Evolutionary conservation across 345 rosid genomes (phyloP).

Genomic region (Citrus mangshanensis): DNA sequence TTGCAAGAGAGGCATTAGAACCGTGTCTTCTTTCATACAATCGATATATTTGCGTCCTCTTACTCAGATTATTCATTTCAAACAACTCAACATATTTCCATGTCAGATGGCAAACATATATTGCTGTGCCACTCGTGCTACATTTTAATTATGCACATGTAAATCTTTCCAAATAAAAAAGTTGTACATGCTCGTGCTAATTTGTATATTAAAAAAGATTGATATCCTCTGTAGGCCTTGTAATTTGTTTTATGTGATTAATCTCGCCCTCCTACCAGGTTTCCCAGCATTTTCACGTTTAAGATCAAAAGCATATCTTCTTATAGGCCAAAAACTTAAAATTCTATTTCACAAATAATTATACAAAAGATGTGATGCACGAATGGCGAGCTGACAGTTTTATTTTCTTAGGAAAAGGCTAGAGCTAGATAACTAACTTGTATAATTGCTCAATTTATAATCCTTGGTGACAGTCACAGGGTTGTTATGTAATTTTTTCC

Average conservation of each 20-base stretch:
- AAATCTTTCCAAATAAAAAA: background rate
- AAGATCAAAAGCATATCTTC: background rate
- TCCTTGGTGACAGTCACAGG: background rate
- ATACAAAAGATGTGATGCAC: background rate
- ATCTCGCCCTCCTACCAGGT: background rate
- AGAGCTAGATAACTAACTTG: background rate
- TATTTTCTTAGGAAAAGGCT: background rate
- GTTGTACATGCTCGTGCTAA: background rate
- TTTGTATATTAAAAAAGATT: background rate
- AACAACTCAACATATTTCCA: background rate
- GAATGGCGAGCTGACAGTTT: background rate
- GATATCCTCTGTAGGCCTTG: background rate
- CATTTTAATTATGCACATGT: background rate
- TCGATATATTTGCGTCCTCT: background rate
- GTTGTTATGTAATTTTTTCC: background rate
- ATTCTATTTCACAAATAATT: background rate
- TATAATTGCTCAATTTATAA: too few relatives aligned
- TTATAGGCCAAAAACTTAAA: background rate
- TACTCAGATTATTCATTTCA: background rate
- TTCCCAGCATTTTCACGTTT: background rate
- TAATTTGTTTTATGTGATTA: background rate
- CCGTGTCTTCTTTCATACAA: background rate
- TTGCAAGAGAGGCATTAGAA: background rate
- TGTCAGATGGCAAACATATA: background rate
- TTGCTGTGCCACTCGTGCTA: background rate